These are phyloP conservation scores for Thalassiosira hispida DNA, from an alignment of 352 stramenopile species.

Conservation along the genomic window DNA sequence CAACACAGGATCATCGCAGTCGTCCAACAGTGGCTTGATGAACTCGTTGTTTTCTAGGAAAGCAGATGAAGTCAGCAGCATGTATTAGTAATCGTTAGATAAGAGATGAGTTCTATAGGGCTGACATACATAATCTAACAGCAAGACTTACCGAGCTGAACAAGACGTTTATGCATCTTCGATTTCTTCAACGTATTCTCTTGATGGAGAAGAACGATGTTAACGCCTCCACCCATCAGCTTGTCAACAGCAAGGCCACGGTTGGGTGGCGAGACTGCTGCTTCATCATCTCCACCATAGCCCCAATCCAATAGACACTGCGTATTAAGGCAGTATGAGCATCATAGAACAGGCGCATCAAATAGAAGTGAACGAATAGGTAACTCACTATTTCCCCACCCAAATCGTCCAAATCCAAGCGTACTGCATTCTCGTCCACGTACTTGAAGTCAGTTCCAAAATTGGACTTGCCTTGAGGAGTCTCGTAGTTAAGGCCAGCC, in stretches of 20 bases:
- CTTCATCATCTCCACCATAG: slow-evolving; percentile 8
- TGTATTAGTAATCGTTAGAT: too few relatives aligned
- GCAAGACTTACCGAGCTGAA: too few relatives aligned
- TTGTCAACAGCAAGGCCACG: slow-evolving; percentile 50
- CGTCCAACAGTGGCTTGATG: slow-evolving; percentile 61
- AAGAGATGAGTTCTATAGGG: too few relatives aligned
- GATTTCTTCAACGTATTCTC: slow-evolving; percentile 31
- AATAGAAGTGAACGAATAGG: background rate
- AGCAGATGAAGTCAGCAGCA: too few relatives aligned
- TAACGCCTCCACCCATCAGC: slow-evolving; percentile 63
- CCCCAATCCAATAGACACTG: slow-evolving; percentile 73
- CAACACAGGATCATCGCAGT: slow-evolving; percentile 61
- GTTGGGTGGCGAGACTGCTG: slow-evolving; percentile 63
- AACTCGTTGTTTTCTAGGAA: slow-evolving; percentile 62
- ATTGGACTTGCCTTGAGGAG: slow-evolving; percentile 24
- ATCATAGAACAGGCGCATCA: background rate
- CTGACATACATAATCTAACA: too few relatives aligned
- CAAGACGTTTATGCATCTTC: slow-evolving; percentile 22
- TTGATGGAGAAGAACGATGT: slow-evolving; percentile 57
- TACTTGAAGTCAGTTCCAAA: background rate
- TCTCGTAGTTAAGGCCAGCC: slow-evolving; percentile 65
- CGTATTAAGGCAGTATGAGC: background rate
- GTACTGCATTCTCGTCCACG: slow-evolving; percentile 52
- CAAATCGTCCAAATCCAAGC: slow-evolving; percentile 81
- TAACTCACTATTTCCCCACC: slow-evolving; percentile 67